Conservation (phyloP, 2,329 filamentous ascomycete genomes). For the Trichoderma hamatum region DNA sequence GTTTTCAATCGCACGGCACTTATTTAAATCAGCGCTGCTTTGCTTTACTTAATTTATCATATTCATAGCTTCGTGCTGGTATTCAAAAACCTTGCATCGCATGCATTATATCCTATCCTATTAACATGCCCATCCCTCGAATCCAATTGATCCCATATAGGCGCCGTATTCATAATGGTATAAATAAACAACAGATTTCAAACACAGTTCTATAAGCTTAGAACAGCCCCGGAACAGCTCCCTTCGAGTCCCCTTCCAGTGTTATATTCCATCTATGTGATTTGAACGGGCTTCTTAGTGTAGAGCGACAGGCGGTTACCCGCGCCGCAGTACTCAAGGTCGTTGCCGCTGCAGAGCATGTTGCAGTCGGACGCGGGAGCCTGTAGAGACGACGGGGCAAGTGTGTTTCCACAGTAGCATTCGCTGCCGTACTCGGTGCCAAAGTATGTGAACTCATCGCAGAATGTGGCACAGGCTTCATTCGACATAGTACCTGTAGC, state of each 20-base stretch:
- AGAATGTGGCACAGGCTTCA: slow-evolving; percentile 39
- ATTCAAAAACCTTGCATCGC: background rate
- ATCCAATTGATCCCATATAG: slow-evolving; percentile 12
- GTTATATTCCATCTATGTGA: background rate
- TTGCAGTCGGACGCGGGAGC: slow-evolving; percentile 42
- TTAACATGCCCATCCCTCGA: background rate
- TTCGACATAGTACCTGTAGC: slow-evolving; percentile 40
- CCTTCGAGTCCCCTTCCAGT: background rate
- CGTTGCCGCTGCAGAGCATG: slow-evolving; percentile 47
- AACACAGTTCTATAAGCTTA: background rate
- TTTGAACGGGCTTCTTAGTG: slow-evolving; percentile 31
- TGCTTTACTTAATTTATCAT: background rate
- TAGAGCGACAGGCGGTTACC: slow-evolving; percentile 44
- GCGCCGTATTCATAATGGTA: slow-evolving; percentile 6
- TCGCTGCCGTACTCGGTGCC: slow-evolving; percentile 45
- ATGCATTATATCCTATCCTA: background rate
- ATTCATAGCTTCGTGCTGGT: background rate
- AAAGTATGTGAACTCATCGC: slow-evolving; percentile 39
- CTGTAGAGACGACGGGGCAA: slow-evolving; percentile 36
- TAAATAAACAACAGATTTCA: background rate
- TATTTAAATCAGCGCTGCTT: background rate
- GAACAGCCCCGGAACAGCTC: background rate
- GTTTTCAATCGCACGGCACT: background rate
- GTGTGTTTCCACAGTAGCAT: slow-evolving; percentile 43
- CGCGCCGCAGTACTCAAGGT: slow-evolving; percentile 45